A percentile compares a stretch with the other conserved stretches of the same genome.
Evolutionary conservation across 345 rosid genomes (phyloP).

Genomic region (Dipteronia dyeriana): DNA sequence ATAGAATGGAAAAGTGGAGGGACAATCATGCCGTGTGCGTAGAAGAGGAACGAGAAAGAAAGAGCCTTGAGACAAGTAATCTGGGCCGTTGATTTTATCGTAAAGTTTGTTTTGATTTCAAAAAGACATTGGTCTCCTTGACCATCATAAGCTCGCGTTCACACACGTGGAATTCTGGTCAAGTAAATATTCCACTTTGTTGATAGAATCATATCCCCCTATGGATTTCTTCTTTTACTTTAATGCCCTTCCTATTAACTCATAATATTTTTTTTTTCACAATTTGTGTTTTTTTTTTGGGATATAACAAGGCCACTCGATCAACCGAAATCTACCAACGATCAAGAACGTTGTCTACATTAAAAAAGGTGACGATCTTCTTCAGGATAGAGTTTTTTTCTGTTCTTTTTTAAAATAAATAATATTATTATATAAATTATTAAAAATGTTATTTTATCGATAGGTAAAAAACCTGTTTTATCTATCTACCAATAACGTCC

Average conservation of each 20-base stretch:
- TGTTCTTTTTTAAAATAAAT: no score
- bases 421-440: no score
- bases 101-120: neutral
- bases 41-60: conserved; percentile 21
- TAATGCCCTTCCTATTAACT: conserved; percentile 1
- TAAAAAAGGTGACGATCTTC: no score
- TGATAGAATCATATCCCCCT: conserved; percentile 16
- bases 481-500: no score
- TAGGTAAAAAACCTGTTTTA: no score
- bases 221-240: neutral
- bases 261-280: no score
- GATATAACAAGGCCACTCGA: no score
- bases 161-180: conserved; percentile 37
- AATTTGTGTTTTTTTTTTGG: no score
- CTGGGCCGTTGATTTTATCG: conserved; percentile 37
- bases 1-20: conserved; percentile 33
- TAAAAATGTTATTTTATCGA: no score
- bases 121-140: conserved; percentile 31
- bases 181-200: conserved; percentile 20
- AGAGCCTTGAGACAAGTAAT: conserved; percentile 20
- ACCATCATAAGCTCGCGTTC: conserved; percentile 27
- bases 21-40: conserved; percentile 45
- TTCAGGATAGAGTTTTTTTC: no score
- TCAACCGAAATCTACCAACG: no score
- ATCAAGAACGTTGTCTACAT: no score